Evolutionary conservation across 2,329 filamentous ascomycete species (phyloP).

Genomic region (Lojkania enalia): DNA sequence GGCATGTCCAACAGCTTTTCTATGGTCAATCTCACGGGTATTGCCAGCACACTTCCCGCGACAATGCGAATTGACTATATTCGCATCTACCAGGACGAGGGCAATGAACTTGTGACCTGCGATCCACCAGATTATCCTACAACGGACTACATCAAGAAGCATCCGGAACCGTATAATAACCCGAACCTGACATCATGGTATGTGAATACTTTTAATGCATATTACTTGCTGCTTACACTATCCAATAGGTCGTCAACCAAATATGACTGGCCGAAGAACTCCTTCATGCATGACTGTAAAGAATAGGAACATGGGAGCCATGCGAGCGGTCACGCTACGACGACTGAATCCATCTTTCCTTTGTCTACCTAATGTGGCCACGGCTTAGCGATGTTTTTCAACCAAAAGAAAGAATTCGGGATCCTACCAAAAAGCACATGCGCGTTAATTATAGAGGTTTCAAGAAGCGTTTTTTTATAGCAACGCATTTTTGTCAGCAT

Average conservation of each 20-base stretch:
- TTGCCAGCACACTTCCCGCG: constrained; percentile 62
- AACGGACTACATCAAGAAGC: constrained; percentile 66
- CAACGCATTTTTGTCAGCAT: neutral
- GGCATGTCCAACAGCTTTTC: constrained; percentile 72
- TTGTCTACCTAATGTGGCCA: constrained; percentile 1
- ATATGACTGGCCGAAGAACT: constrained; percentile 65
- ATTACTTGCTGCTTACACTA: constrained; percentile 13
- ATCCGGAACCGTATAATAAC: constrained; percentile 65
- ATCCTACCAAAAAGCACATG: neutral
- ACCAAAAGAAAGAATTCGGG: neutral
- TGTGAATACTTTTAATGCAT: constrained; percentile 19
- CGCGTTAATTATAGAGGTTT: neutral
- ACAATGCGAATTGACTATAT: constrained; percentile 71
- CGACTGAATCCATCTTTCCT: neutral
- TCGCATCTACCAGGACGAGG: constrained; percentile 68
- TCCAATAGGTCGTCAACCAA: constrained; percentile 50
- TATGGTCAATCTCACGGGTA: constrained; percentile 60
- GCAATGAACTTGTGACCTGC: constrained; percentile 63
- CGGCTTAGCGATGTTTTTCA: neutral
- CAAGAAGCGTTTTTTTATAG: neutral
- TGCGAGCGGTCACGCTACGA: neutral
- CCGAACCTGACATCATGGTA: constrained; percentile 67
- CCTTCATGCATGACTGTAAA: constrained; percentile 61
- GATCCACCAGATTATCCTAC: constrained; percentile 70
- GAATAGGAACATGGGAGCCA: too few relatives aligned